phyloP scores from a whole-genome alignment of 179 eudicot genomes.

The Heliamphora pulchella region DNA sequence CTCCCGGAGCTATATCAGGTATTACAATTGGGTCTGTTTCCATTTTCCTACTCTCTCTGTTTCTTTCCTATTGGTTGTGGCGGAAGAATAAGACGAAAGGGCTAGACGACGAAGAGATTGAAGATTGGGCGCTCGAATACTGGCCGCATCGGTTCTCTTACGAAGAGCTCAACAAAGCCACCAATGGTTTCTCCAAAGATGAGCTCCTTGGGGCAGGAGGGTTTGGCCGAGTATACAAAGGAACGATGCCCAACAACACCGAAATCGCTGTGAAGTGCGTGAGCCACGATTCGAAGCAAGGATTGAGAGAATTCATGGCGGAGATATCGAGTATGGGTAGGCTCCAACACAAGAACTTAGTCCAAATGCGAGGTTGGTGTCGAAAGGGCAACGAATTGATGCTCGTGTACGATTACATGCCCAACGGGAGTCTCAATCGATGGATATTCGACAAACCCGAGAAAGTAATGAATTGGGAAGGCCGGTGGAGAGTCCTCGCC shows the following conservation, averaged over 20 bases:
- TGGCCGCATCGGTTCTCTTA: conserved; percentile 49
- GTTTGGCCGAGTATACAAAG: conserved; percentile 43
- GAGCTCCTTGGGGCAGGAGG: conserved; percentile 42
- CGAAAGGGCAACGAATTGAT: conserved; percentile 41
- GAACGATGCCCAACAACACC: conserved; percentile 18
- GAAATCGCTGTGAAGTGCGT: conserved; percentile 48
- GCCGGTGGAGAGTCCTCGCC: conserved; percentile 28
- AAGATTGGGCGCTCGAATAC: conserved; percentile 53
- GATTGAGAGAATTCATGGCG: conserved; percentile 52
- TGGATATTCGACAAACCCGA: conserved; percentile 47
- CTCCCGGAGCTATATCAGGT: conserved; percentile 33
- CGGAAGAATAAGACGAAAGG: conserved; percentile 8
- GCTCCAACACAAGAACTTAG: conserved; percentile 50
- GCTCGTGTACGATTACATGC: conserved; percentile 53
- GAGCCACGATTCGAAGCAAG: conserved; percentile 51
- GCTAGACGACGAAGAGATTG: conserved; percentile 32
- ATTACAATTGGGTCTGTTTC: conserved; percentile 25
- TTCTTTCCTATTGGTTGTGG: conserved; percentile 27
- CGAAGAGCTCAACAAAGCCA: conserved; percentile 36
- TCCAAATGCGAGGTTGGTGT: conserved; percentile 54
- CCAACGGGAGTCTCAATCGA: conserved; percentile 37
- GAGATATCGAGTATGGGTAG: conserved; percentile 51
- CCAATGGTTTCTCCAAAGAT: conserved; percentile 29
- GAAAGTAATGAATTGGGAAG: conserved; percentile 31
- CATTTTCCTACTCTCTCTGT: neutral